Conservation (phyloP, 2,329 filamentous ascomycete genomes). For the Aspergillus uvarum region DNA sequence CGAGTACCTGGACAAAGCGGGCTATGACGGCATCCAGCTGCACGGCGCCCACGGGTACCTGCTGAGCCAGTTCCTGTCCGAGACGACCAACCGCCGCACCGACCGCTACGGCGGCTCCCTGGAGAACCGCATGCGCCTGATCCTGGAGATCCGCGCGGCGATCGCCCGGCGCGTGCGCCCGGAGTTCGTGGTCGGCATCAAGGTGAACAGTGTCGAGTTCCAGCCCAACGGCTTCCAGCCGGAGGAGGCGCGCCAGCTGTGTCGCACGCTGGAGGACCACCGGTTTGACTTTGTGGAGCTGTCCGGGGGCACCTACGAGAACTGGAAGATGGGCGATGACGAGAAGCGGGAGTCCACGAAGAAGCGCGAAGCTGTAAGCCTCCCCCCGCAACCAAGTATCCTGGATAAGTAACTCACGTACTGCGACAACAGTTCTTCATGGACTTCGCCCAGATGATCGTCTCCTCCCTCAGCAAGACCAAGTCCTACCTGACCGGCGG, state of each 20-base stretch:
- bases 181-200: slow-evolving; percentile 43
- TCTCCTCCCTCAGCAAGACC: slow-evolving; percentile 51
- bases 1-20: slow-evolving; percentile 39
- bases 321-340: not conserved
- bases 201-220: slow-evolving; percentile 48
- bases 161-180: slow-evolving; percentile 38
- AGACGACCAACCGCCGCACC: slow-evolving; percentile 36
- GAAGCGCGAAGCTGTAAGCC: slow-evolving; percentile 49
- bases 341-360: slow-evolving; percentile 53
- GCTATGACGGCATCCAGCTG: slow-evolving; percentile 33
- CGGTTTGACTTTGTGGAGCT: slow-evolving; percentile 65
- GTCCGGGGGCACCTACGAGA: slow-evolving; percentile 59
- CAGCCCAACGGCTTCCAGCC: slow-evolving; percentile 10
- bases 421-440: slow-evolving; percentile 50
- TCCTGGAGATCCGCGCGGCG: slow-evolving; percentile 41
- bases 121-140: slow-evolving; percentile 39
- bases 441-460: slow-evolving; percentile 58
- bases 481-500: slow-evolving; percentile 62
- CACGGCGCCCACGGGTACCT: slow-evolving; percentile 50
- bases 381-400: too few species aligned
- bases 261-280: slow-evolving; percentile 38
- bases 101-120: slow-evolving; percentile 46
- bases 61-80: slow-evolving; percentile 30
- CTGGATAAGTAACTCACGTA: too few species aligned
- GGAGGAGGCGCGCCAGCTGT: slow-evolving; percentile 58